Conservation (phyloP, 768 basidiomycete species). For the Panellus pusillus region DNA sequence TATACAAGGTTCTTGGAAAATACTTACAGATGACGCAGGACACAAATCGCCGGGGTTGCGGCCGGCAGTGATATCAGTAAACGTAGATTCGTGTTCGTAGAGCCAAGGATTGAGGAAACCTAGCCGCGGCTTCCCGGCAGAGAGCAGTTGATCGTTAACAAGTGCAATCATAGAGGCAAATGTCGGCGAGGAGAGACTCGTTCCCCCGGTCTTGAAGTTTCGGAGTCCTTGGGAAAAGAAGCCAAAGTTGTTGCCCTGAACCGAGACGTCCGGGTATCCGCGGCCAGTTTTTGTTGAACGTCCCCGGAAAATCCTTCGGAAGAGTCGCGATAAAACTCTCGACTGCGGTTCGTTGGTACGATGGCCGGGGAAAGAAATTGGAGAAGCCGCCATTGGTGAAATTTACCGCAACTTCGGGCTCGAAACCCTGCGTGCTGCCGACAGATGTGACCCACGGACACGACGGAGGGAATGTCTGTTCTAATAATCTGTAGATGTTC, state of each 20-base stretch:
- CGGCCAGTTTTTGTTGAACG: slow-evolving; percentile 1
- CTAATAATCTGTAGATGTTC: too few relatives aligned
- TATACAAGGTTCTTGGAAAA: background rate
- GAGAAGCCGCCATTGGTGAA: background rate
- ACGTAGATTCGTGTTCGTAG: background rate
- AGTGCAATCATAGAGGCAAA: background rate
- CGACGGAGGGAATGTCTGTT: too few relatives aligned
- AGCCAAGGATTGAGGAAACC: background rate
- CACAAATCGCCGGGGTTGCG: background rate
- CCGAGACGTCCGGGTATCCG: background rate
- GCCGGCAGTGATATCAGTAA: slow-evolving; percentile 1
- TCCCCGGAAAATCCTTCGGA: background rate
- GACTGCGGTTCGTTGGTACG: background rate
- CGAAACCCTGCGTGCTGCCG: background rate
- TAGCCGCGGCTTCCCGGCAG: background rate
- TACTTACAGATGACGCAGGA: background rate
- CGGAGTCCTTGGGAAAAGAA: background rate
- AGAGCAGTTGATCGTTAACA: background rate
- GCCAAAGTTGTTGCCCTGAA: background rate
- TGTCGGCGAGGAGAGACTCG: background rate
- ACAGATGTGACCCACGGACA: background rate
- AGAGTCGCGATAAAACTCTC: background rate
- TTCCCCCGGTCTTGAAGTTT: background rate
- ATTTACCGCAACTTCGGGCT: background rate
- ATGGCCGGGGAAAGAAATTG: background rate